Base-by-base conservation (phyloP, 139 green algal genomes). In the Diplosphaera chodatii region DNA sequence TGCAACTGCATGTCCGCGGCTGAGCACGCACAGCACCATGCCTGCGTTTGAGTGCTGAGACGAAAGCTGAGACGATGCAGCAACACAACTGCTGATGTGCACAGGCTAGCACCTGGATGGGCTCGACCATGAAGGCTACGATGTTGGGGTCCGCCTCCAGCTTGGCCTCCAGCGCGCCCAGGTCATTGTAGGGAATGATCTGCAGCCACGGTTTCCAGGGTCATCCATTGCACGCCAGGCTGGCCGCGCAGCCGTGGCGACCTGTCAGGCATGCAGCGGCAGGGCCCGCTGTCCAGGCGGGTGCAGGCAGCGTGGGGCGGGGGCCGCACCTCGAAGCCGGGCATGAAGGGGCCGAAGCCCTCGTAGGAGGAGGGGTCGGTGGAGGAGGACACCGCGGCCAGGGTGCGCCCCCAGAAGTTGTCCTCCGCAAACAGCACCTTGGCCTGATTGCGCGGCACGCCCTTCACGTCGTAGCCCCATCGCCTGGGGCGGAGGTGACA, bases 401-500 rank as follows among this genome's bases (percentile, higher is more conserved):
- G 85, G 34, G 94, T 98, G 69, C 94, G 83, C 63, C 94, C 95
- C 89, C 96, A 98, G 75, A 99, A 99, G 89, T 98, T 99, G 78
- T 91, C 82, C 29, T 77, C 74, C 0, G 89, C 92, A 83, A 97
- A 98, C 70, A 98, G 74, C 31, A 98, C 85, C 71, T 94, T 95
- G 64, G 92, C 94, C 79, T 94, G 66, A 77, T 96, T 89, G 32
- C 85, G 72, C 16, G 90, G 83, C 27, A 99, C 89, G 3, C 90
- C 91, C 87, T 99, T 99, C 13, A 97, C 93, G 62, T 96, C 86
- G 68, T 99, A 99, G 13, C 87, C 94, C 93, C 93, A 98, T 4
- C 89, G 87, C 78, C 90, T 94, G 83, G 31, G 34, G 20, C 21
- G n/a, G n/a, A n/a, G n/a, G n/a, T n/a, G n/a, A n/a, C n/a, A n/a